Base-by-base conservation (phyloP, 2,329 filamentous ascomycete species). In the Capronia coronata region DNA sequence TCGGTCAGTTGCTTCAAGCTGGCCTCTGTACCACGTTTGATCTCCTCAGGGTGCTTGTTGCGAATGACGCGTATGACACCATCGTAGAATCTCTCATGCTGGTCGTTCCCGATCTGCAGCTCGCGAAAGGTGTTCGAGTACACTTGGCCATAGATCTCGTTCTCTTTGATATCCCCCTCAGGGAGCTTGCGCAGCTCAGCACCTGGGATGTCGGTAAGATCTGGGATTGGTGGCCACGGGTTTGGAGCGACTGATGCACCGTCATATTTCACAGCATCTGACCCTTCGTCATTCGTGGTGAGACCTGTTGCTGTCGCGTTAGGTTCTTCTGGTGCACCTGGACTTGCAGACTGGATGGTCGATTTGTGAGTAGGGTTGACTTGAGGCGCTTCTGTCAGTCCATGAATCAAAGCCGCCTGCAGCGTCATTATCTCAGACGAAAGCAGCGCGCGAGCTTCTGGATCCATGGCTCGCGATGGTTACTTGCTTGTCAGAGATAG, bases 41-140 rank as follows among this genome's bases (percentile, higher is more conserved):
- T 30, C 11, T 47, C 35, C 3, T 42, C 42, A 2, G 30, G 13
- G 34, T 51, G 48, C 22, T 54, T 57, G 37, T 49, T 56, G 29
- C 54, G 56, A 25, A 49, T 42, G 2, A 34, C 10, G 19, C 51
- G 48, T n/a, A 59, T 22, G 37, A 55, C 50, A 2, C 41, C 45
- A 13, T 51, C 29, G 32, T 51, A 49, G 51, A 59, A 59, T 10
- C 49, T 25, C 10, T 49, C 3, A 23, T 54, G 45, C 16, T 43
- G 43, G 10, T 52, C 50, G 3, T 49, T 47, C 13, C 29, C 22
- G 44, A 59, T 55, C 43, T 59, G 57, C 10, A 59, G 41, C n/a
- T 49, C 37, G 1, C 43, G 49, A 14, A 51, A 54, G 45, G 52
- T 41, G n/a, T 49, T 42, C 2, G 13, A 21, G 38, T 57, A 57